Conservation (phyloP, 345 rosid species). For the Schrenkiella parvula region DNA sequence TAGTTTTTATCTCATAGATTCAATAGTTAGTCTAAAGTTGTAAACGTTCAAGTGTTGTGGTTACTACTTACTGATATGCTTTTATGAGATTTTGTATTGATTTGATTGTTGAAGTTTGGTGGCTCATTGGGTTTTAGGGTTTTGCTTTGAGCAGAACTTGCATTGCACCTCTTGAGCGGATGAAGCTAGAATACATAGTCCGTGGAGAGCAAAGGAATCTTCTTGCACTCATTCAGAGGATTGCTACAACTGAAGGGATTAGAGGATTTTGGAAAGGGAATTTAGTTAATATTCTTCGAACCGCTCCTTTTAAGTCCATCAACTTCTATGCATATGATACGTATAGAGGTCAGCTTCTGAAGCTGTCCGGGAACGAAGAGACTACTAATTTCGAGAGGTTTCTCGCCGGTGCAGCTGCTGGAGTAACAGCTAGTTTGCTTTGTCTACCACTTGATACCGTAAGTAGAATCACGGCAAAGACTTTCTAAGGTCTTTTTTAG, state of each 20-base stretch:
- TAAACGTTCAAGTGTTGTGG: conserved; percentile 7
- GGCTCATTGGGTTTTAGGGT: conserved; percentile 30
- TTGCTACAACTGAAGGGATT: conserved; percentile 57
- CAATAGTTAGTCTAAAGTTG: neutral
- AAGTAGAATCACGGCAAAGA: conserved; percentile 17
- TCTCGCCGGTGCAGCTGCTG: conserved; percentile 76
- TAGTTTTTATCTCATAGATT: neutral
- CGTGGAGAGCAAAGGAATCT: conserved; percentile 61
- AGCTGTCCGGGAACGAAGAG: conserved; percentile 52
- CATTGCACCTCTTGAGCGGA: conserved; percentile 73
- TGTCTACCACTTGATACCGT: conserved; percentile 77
- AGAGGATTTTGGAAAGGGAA: conserved; percentile 81
- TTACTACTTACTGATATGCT: neutral
- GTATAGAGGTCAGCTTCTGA: conserved; percentile 60
- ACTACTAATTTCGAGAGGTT: conserved; percentile 68
- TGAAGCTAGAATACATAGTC: conserved; percentile 73
- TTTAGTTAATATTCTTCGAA: conserved; percentile 61
- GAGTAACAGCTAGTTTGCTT: conserved; percentile 63
- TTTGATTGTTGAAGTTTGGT: conserved; percentile 21
- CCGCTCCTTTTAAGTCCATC: conserved; percentile 77
- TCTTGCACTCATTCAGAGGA: conserved; percentile 46
- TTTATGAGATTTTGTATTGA: neutral
- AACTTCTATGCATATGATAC: conserved; percentile 75
- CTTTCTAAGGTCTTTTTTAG: neutral
- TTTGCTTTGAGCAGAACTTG: conserved; percentile 54